Evolutionary conservation across 1,284 basidiomycete genomes (phyloP).

Genomic region (Boletellus deceptivus): DNA sequence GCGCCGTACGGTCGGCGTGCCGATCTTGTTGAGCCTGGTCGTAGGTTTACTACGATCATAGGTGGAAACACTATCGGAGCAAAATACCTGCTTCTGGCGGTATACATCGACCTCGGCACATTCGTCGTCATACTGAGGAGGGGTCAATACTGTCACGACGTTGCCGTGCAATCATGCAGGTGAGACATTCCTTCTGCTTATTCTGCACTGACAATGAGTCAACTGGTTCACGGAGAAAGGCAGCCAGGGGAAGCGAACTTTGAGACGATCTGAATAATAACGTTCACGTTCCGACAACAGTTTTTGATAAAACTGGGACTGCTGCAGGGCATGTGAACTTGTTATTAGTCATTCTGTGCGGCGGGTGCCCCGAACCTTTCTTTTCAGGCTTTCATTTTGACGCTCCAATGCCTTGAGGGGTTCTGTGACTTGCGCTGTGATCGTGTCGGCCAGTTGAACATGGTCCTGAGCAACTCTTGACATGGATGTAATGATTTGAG

Average conservation of each 20-base stretch:
- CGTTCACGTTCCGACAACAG: constrained; percentile 68
- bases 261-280: constrained; percentile 62
- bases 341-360: constrained; percentile 1
- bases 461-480: constrained; percentile 66
- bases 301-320: constrained; percentile 70
- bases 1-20: constrained; percentile 69
- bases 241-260: constrained; percentile 43
- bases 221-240: constrained; percentile 4
- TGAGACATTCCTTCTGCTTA: constrained; percentile 62
- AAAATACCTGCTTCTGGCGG: constrained; percentile 70
- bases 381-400: constrained; percentile 64
- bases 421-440: constrained; percentile 61
- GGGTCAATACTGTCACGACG: constrained; percentile 5
- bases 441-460: constrained; percentile 58
- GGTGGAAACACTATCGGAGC: not conserved
- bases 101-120: constrained; percentile 67
- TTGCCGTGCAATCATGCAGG: not conserved
- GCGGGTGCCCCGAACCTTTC: constrained; percentile 46
- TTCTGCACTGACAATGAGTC: constrained; percentile 40
- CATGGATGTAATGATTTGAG: constrained; percentile 62
- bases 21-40: constrained; percentile 66
- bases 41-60: constrained; percentile 2
- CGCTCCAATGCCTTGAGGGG: constrained; percentile 59
- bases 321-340: constrained; percentile 38
- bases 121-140: constrained; percentile 68